Conservation (phyloP, 2,329 filamentous ascomycete species). For the Diaporthe citriasiana region DNA sequence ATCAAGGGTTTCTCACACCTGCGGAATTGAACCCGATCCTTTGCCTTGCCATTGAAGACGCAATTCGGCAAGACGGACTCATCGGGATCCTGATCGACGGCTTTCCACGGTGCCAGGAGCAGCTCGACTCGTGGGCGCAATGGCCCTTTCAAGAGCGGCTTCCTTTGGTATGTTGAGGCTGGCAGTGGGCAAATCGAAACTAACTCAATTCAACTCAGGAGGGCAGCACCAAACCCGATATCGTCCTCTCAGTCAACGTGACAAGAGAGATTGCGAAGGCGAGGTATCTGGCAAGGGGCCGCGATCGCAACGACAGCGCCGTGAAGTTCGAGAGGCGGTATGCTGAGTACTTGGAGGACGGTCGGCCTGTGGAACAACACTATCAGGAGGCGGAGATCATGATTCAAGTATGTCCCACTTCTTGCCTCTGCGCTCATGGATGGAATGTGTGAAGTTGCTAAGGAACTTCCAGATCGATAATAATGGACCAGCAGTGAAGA, state of each 20-base stretch:
- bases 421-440: neutral
- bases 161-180: constrained; percentile 17
- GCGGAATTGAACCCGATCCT: constrained; percentile 25
- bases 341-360: constrained; percentile 18
- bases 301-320: constrained; percentile 24
- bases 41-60: constrained; percentile 20
- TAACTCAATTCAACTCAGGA: neutral
- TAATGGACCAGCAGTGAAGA: constrained; percentile 11
- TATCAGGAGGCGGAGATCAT: constrained; percentile 16
- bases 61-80: neutral
- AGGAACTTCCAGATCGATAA: constrained; percentile 3
- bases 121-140: constrained; percentile 29
- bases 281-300: constrained; percentile 11
- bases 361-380: constrained; percentile 24
- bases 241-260: constrained; percentile 9
- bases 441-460: neutral
- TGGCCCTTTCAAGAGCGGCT: constrained; percentile 31
- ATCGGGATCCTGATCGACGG: constrained; percentile 34
- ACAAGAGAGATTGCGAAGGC: constrained; percentile 19
- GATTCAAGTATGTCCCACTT: neutral
- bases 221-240: constrained; percentile 13
- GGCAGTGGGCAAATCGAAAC: neutral
- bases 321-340: constrained; percentile 21
- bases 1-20: constrained; percentile 32
- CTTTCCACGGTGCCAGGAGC: constrained; percentile 28